Conservation (phyloP, 495 filamentous ascomycete species). For the Letharia lupina region DNA sequence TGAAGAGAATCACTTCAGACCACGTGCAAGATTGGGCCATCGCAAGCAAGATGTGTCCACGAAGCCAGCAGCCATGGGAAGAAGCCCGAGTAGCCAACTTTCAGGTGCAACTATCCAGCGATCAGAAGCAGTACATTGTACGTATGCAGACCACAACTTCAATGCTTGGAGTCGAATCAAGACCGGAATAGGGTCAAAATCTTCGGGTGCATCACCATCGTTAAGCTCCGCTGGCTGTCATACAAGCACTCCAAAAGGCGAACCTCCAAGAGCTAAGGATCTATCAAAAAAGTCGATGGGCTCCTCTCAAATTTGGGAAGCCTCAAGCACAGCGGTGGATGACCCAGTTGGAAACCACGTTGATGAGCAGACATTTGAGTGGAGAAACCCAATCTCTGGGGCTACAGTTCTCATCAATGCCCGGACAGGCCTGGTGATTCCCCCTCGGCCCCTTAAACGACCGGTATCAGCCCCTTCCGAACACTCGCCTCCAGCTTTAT, state of each 20-base stretch:
- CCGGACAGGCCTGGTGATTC: constrained; percentile 51
- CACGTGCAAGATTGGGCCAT: constrained; percentile 28
- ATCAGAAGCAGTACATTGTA: constrained; percentile 14
- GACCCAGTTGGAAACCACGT: neutral
- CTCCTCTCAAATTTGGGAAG: neutral
- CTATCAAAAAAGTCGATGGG: neutral
- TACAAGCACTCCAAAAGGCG: neutral
- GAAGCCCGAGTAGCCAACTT: neutral
- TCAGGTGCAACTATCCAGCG: constrained; percentile 9
- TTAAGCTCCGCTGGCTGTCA: constrained; percentile 3
- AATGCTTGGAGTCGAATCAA: constrained; percentile 62
- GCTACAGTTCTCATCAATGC: constrained; percentile 48
- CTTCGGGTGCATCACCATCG: neutral
- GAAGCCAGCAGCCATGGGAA: neutral
- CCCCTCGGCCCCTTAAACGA: neutral
- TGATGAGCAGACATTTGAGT: constrained; percentile 42
- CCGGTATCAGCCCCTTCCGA: constrained; percentile 12
- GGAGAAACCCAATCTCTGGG: constrained; percentile 62
- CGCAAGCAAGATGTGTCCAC: neutral
- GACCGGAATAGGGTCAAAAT: constrained; percentile 30
- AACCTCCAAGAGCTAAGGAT: neutral
- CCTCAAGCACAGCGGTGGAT: neutral
- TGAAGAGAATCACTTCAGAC: constrained; percentile 55
- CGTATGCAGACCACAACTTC: constrained; percentile 36
- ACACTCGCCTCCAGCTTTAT: neutral